Evolutionary conservation across 495 filamentous ascomycete species (phyloP).

Genomic region (Xylaria palmicola): DNA sequence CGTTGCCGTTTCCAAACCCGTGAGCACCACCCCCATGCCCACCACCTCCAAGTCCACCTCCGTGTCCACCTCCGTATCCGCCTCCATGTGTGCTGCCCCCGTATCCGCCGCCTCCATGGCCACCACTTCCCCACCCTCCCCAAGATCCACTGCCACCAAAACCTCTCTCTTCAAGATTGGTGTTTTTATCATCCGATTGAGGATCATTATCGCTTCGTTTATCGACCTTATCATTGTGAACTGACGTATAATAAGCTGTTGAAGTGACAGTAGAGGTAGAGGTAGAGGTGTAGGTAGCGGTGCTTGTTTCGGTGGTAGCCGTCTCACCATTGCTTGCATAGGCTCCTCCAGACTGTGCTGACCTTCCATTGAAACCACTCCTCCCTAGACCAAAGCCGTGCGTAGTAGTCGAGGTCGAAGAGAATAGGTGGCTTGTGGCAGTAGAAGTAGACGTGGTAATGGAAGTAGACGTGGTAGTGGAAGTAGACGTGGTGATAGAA

Average conservation of each 20-base stretch:
- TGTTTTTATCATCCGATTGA: not conserved
- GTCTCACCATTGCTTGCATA: no score
- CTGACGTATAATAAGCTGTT: not conserved
- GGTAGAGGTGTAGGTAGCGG: not conserved
- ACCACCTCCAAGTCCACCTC: not conserved
- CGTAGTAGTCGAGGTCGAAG: no score
- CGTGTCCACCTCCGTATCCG: no score
- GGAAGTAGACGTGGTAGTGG: not conserved
- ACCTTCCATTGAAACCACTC: no score
- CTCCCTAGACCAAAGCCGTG: no score
- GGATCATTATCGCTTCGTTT: not conserved
- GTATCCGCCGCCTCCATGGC: not conserved
- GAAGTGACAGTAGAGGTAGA: not conserved
- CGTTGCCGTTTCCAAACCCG: no score
- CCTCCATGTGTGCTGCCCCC: not conserved
- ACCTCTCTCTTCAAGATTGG: not conserved
- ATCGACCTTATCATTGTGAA: not conserved
- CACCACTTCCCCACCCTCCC: not conserved
- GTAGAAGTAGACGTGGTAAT: not conserved
- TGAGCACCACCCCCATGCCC: not conserved
- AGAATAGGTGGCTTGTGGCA: no score
- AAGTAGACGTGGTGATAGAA: no score
- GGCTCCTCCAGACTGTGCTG: no score
- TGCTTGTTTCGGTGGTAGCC: no score
- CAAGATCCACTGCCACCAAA: not conserved